phyloP scores from a whole-genome alignment of 2,329 filamentous ascomycete genomes.

The Pezicula radicicola region DNA sequence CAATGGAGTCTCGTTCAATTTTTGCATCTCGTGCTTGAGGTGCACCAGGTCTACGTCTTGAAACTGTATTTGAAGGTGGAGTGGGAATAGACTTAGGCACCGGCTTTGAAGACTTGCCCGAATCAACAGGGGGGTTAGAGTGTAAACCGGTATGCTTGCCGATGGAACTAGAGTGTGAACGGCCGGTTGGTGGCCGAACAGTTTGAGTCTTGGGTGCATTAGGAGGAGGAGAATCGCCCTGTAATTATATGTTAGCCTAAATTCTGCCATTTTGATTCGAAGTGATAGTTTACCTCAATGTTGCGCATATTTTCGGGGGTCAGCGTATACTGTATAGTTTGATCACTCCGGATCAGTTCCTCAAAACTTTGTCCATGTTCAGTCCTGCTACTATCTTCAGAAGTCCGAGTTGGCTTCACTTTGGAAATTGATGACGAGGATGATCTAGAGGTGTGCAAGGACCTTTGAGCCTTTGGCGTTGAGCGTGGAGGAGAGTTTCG shows the following conservation, averaged over 20 bases:
- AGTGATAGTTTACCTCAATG: constrained; percentile 57
- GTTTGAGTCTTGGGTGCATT: constrained; percentile 1
- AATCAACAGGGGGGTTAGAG: constrained; percentile 15
- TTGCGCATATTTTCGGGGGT: constrained; percentile 78
- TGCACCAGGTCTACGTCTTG: constrained; percentile 18
- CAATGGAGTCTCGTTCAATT: constrained; percentile 65
- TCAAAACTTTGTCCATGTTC: constrained; percentile 70
- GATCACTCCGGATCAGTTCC: constrained; percentile 75
- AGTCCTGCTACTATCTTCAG: constrained; percentile 52
- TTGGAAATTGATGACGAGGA: constrained; percentile 44
- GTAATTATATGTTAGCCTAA: constrained; percentile 10
- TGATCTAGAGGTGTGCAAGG: constrained; percentile 45
- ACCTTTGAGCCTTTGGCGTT: constrained; percentile 10
- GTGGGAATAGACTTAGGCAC: background rate
- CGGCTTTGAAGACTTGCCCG: constrained; percentile 8
- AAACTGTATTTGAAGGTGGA: constrained; percentile 13
- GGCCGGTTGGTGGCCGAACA: constrained; percentile 15
- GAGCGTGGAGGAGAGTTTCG: constrained; percentile 9
- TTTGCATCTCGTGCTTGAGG: constrained; percentile 67
- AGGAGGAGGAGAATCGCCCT: constrained; percentile 11
- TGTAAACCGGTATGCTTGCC: constrained; percentile 18
- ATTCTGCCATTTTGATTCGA: background rate
- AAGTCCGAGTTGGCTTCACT: constrained; percentile 51
- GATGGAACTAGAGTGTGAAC: constrained; percentile 24
- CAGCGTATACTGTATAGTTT: constrained; percentile 79